phyloP scores from a whole-genome alignment of 345 rosid genomes.

The Physaria fendleri region DNA sequence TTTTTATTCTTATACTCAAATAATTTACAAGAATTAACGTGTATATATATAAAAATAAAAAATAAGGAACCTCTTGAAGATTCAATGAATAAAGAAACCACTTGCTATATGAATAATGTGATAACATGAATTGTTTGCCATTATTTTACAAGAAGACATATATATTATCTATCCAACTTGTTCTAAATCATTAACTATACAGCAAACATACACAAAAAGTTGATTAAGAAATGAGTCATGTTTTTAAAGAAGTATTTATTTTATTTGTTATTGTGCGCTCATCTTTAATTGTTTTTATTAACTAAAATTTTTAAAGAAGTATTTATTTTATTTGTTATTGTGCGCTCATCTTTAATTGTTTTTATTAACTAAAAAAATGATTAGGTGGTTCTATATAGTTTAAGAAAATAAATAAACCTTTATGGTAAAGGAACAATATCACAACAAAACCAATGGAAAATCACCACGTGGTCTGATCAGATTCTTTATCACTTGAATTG shows the following conservation, averaged over 20 bases:
- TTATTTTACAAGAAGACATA: background rate
- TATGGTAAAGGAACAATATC: conserved; percentile 7
- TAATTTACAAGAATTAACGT: background rate
- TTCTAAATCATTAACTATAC: background rate
- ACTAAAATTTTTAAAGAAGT: background rate
- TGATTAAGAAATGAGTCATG: background rate
- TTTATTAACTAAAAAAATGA: background rate
- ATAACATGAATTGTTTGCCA: background rate
- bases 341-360: background rate
- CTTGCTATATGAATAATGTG: background rate
- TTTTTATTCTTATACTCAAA: background rate
- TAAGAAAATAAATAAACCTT: background rate
- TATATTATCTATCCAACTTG: background rate
- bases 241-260: background rate
- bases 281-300: background rate
- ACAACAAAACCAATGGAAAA: background rate
- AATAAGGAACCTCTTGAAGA: background rate
- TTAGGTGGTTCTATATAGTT: background rate
- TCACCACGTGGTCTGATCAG: conserved; percentile 43
- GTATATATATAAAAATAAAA: too few relatives aligned
- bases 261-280: background rate
- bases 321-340: background rate
- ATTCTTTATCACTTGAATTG: conserved; percentile 8
- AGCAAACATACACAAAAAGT: too few relatives aligned
- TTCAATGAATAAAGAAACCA: too few relatives aligned